Percentiles rank a stretch among this genome's conserved stretches.
Conservation (phyloP, 768 basidiomycete species). For the Tephrocybe sp. region DNA sequence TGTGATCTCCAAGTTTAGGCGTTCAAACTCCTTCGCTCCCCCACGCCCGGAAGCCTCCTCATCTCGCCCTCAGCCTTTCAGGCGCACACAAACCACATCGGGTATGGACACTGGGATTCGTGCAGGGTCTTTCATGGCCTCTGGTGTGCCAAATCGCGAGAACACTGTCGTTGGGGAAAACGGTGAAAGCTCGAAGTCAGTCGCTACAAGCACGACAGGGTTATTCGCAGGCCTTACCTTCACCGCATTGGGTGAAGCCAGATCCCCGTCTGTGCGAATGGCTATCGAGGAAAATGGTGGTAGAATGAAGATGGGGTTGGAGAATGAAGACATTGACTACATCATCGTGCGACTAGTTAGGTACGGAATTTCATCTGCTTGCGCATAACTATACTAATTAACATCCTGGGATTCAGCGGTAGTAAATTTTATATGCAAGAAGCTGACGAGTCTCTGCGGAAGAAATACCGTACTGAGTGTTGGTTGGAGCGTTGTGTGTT, state of each 20-base stretch:
- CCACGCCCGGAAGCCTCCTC: constrained; percentile 20
- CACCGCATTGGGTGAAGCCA: constrained; percentile 66
- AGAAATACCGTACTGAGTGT: constrained; percentile 82
- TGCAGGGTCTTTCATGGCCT: constrained; percentile 15
- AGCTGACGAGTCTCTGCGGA: constrained; percentile 38
- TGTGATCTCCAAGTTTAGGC: constrained; percentile 58
- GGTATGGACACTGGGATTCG: constrained; percentile 7
- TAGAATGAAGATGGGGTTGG: constrained; percentile 38
- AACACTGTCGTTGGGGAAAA: constrained; percentile 16
- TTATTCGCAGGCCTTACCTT: constrained; percentile 60
- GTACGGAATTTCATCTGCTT: constrained; percentile 33
- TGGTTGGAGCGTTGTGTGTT: constrained; percentile 89
- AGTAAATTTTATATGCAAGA: constrained; percentile 66
- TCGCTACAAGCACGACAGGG: constrained; percentile 8
- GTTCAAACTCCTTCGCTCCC: constrained; percentile 65
- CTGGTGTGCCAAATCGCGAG: constrained; percentile 4
- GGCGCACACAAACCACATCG: constrained; percentile 35
- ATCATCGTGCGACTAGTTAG: constrained; percentile 73
- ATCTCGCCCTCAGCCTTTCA: constrained; percentile 42
- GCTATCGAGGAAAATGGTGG: constrained; percentile 67
- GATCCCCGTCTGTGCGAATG: constrained; percentile 47
- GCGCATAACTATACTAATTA: constrained; percentile 7
- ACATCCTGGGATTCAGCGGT: constrained; percentile 44
- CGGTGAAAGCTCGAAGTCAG: constrained; percentile 21
- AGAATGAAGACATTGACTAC: constrained; percentile 54